A percentile compares a stretch with the other conserved stretches of the same genome.
Evolutionary conservation across 768 basidiomycete genomes (phyloP).

Genomic region (Filobasidium floriforme): DNA sequence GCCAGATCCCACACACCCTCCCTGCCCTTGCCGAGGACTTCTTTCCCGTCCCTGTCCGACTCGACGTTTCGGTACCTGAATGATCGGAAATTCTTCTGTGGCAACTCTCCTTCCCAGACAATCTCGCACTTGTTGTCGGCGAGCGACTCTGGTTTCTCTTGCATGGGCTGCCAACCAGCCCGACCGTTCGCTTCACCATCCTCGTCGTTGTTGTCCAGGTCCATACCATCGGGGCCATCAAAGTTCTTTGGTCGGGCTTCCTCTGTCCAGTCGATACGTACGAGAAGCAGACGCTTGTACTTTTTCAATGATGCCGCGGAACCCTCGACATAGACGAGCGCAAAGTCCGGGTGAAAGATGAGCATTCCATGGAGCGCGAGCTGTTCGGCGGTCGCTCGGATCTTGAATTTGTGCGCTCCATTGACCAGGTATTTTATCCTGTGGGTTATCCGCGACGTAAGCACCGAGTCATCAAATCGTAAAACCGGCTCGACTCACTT

Average conservation of each 20-base stretch:
- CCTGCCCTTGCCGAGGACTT: constrained; percentile 72
- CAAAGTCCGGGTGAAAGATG: constrained; percentile 82
- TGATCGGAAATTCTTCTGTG: constrained; percentile 68
- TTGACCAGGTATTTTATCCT: constrained; percentile 85
- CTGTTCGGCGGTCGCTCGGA: constrained; percentile 92
- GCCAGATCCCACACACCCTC: constrained; percentile 91
- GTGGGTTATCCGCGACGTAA: constrained; percentile 4
- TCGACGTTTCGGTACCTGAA: constrained; percentile 62
- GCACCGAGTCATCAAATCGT: neutral
- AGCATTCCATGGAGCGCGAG: constrained; percentile 77
- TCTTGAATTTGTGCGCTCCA: constrained; percentile 89
- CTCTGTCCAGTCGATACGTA: constrained; percentile 90
- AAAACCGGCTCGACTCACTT: constrained; percentile 56
- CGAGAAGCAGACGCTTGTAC: constrained; percentile 77
- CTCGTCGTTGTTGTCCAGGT: constrained; percentile 49
- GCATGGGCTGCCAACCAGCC: constrained; percentile 27
- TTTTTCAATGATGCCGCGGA: constrained; percentile 72
- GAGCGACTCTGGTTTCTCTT: constrained; percentile 51
- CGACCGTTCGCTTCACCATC: constrained; percentile 39
- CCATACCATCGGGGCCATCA: constrained; percentile 60
- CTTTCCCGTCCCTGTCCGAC: constrained; percentile 69
- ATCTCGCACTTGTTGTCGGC: constrained; percentile 81
- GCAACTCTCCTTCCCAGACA: constrained; percentile 84
- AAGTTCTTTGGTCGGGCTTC: constrained; percentile 68
- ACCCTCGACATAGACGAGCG: constrained; percentile 88